Conservation (phyloP, 2,329 filamentous ascomycete species). For the Cadophora gregata region DNA sequence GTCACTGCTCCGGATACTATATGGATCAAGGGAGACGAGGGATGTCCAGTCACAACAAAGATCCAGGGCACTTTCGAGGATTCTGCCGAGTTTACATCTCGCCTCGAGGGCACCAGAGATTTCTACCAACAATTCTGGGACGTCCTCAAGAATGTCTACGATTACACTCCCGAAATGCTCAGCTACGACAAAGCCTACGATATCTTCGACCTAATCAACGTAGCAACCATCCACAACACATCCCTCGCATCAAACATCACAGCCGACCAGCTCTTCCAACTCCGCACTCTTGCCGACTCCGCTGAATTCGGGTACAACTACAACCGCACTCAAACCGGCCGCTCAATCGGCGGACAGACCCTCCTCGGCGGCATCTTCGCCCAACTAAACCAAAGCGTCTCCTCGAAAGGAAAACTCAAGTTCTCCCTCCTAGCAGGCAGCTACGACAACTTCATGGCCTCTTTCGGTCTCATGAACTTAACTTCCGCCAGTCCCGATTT, state of each 20-base stretch:
- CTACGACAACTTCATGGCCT: slow-evolving; percentile 64
- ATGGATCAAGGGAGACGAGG: slow-evolving; percentile 43
- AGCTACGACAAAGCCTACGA: slow-evolving; percentile 40
- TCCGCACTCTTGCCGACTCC: slow-evolving; percentile 72
- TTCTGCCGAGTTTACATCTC: slow-evolving; percentile 30
- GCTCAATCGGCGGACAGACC: slow-evolving; percentile 60
- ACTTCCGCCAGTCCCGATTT: slow-evolving; percentile 62
- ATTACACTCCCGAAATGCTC: slow-evolving; percentile 26
- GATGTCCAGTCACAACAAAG: slow-evolving; percentile 32
- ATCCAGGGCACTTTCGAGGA: slow-evolving; percentile 28
- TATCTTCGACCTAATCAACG: slow-evolving; percentile 59
- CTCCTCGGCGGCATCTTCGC: slow-evolving; percentile 53
- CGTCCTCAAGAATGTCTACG: slow-evolving; percentile 35
- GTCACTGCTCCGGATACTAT: slow-evolving; percentile 38
- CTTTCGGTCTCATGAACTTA: slow-evolving; percentile 62
- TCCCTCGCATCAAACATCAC: slow-evolving; percentile 59
- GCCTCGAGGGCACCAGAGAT: slow-evolving; percentile 33
- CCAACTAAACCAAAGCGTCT: slow-evolving; percentile 56
- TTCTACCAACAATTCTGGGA: slow-evolving; percentile 40
- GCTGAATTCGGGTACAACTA: slow-evolving; percentile 84
- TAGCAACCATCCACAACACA: slow-evolving; percentile 62
- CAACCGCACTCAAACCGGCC: slow-evolving; percentile 71
- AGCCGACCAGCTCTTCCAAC: slow-evolving; percentile 60
- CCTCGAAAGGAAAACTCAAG: slow-evolving; percentile 49
- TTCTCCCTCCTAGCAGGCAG: slow-evolving; percentile 62